Conservation (phyloP, 306 rosid species). For the Cicer cuneatum region DNA sequence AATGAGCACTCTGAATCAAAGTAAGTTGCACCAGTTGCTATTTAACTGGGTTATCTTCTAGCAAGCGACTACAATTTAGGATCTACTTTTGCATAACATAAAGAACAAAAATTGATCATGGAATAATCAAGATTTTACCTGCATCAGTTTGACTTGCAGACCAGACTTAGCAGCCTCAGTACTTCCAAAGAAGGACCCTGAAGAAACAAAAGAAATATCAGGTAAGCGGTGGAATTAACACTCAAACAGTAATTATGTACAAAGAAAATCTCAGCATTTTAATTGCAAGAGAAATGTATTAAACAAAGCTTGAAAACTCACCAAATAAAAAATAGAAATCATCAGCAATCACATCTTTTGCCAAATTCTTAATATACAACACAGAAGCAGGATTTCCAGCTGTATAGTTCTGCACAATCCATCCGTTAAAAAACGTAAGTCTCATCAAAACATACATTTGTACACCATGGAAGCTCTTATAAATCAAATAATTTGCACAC, state of each 20-base stretch:
- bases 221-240: conserved; percentile 13
- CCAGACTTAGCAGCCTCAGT: conserved; percentile 68
- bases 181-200: conserved; percentile 91
- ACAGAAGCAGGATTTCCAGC: conserved; percentile 86
- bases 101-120: conserved; percentile 27
- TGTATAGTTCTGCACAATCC: conserved; percentile 77
- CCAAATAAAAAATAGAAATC: conserved; percentile 89
- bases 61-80: background rate
- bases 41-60: conserved; percentile 20
- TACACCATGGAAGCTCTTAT: conserved; percentile 29
- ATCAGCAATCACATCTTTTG: conserved; percentile 78
- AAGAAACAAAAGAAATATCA: conserved; percentile 34
- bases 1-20: conserved; percentile 9
- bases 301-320: conserved; percentile 49
- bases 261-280: conserved; percentile 27
- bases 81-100: background rate
- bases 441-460: conserved; percentile 20
- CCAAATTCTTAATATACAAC: conserved; percentile 93
- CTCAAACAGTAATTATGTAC: background rate
- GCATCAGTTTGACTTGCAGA: conserved; percentile 86
- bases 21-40: background rate
- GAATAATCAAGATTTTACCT: conserved; percentile 55
- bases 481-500: background rate
- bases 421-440: conserved; percentile 38
- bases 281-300: conserved; percentile 27